Conservation (phyloP, 129 eudicot species). For the Erigeron canadensis region DNA sequence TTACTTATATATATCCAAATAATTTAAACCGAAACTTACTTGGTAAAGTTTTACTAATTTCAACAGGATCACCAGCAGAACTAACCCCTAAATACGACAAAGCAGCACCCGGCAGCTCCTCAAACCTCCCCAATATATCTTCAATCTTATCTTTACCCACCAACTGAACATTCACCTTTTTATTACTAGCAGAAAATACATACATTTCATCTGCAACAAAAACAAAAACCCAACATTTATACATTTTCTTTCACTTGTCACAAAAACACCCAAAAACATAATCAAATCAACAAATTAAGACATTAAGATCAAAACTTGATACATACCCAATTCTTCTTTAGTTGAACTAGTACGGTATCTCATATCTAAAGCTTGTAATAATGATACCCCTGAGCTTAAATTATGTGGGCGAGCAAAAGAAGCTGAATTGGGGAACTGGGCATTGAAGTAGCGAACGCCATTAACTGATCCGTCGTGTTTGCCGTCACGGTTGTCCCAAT, state of each 20-base stretch:
- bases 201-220: slow-evolving; percentile 86
- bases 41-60: slow-evolving; percentile 54
- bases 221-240: background rate
- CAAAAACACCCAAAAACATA: background rate
- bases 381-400: slow-evolving; percentile 62
- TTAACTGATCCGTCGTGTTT: slow-evolving; percentile 82
- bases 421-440: slow-evolving; percentile 49
- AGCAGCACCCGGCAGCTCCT: slow-evolving; percentile 77
- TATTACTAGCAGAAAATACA: slow-evolving; percentile 80
- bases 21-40: slow-evolving; percentile 45
- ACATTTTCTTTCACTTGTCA: no score
- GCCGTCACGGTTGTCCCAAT: slow-evolving; percentile 78
- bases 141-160: slow-evolving; percentile 83
- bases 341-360: slow-evolving; percentile 63
- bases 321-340: slow-evolving; percentile 72
- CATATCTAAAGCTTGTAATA: slow-evolving; percentile 61
- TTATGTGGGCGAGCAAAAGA: slow-evolving; percentile 69
- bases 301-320: background rate
- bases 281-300: background rate
- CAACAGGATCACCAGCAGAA: slow-evolving; percentile 55
- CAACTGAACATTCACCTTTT: slow-evolving; percentile 67
- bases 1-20: no score
- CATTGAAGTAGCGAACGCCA: slow-evolving; percentile 70
- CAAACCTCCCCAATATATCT: slow-evolving; percentile 70
- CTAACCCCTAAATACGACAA: slow-evolving; percentile 82